phyloP scores from a whole-genome alignment of 305 asterid genomes.

The Solanum hybrid region DNA sequence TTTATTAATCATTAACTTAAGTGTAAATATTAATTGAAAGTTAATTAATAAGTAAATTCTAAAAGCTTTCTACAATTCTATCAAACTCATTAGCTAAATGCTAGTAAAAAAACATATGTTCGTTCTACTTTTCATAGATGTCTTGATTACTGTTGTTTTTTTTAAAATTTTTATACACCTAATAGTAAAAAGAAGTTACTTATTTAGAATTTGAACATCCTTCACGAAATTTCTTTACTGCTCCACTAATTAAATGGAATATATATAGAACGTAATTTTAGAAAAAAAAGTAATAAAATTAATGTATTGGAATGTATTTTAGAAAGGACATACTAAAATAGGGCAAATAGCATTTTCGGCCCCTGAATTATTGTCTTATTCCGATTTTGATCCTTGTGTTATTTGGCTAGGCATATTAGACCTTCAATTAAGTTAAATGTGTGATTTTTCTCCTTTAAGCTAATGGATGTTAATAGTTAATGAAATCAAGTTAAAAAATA shows the following conservation, averaged over 20 bases:
- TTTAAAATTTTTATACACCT: no score
- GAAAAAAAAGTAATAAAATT: no score
- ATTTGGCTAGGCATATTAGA: background rate
- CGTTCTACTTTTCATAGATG: background rate
- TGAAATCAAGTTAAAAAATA: no score
- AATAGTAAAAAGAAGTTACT: background rate
- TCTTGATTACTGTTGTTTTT: background rate
- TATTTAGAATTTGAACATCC: background rate
- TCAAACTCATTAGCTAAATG: background rate
- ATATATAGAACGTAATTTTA: background rate
- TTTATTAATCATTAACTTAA: background rate
- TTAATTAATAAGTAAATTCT: background rate
- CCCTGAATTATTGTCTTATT: background rate
- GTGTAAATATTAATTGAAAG: background rate
- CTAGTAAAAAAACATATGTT: no score
- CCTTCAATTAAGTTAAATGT: background rate
- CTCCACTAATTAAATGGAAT: background rate
- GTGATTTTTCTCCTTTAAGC: background rate
- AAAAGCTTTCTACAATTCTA: background rate
- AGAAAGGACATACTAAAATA: background rate
- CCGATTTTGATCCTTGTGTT: background rate
- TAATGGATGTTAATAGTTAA: no score
- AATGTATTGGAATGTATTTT: background rate
- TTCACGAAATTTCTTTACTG: background rate
- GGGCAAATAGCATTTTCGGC: background rate